Evolutionary conservation across 2,329 filamentous ascomycete species (phyloP), one percentile per base, ranked within the genome.

Genomic region (Pochonia chlamydosporia): DNA sequence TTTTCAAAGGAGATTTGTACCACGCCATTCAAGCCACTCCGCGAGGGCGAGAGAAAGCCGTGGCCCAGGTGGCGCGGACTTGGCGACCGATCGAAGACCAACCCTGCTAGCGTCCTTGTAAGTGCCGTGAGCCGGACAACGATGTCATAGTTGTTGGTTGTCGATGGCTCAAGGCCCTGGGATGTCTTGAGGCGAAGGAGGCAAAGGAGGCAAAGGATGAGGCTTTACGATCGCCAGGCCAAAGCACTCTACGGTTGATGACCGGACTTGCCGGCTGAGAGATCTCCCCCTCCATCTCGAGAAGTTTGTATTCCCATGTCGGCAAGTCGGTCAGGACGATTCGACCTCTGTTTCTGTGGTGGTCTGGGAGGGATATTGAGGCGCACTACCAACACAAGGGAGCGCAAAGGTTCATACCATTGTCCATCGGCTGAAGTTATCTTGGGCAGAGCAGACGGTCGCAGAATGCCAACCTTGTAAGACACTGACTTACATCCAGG

Each of bases 61-160:
- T 11, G 26, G 23, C 25, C 14, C 14, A 43, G 14, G 43, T 33
- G 23, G 20, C 18, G 43, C n/a, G 23, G 42, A 25, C 43, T 28
- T 23, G 43, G 21, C 31, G 33, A 37, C 43, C 43, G 43, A 44
- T 44, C 43, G 33, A 21, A 44, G 33, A n/a, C 16, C 16, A 24
- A 21, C 41, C 41, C 23, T 43, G 41, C 28, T 45, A 39, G 43
- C 30, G 21, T 5, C 21, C 13, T n/a, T 10, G 6, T 16, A 41
- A 33, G 33, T 45, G 43, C 43, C 43, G 43, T 33, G 24, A 37
- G 33, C 30, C 42, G 33, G 43, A 24, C 24, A 21, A 46, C 44
- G 26, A 46, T 46, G 44, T 46, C 44, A 46, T 35, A 20, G 10
- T 16, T 16, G 16, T 10, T 24, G 35, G 20, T 14, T n/a, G n/a